phyloP scores from a whole-genome alignment of 768 basidiomycete genomes.

The Lactifluus subvellereus region DNA sequence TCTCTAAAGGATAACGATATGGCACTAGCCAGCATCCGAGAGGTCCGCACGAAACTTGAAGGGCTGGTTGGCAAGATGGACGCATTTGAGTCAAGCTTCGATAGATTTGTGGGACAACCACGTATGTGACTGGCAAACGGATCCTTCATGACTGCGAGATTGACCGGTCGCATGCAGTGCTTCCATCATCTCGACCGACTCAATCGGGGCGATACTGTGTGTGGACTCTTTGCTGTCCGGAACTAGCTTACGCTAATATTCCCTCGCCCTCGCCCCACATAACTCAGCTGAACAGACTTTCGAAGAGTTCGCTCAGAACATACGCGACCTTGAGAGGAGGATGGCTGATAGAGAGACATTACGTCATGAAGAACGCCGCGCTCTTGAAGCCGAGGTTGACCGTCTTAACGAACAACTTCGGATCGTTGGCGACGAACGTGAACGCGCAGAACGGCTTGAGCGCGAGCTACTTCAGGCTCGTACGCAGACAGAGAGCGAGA shows the following conservation, averaged over 20 bases:
- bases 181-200: slow-evolving; percentile 65
- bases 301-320: slow-evolving; percentile 60
- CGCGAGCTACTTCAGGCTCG: slow-evolving; percentile 57
- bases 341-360: slow-evolving; percentile 48
- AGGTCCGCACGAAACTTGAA: slow-evolving; percentile 56
- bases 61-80: slow-evolving; percentile 75
- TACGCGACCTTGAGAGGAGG: slow-evolving; percentile 50
- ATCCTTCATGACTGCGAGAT: background rate
- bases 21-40: slow-evolving; percentile 49
- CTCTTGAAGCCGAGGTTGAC: slow-evolving; percentile 50
- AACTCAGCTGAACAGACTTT: slow-evolving; percentile 70
- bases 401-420: slow-evolving; percentile 43
- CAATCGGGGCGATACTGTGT: slow-evolving; percentile 64
- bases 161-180: slow-evolving; percentile 39
- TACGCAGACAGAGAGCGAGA: slow-evolving; percentile 57
- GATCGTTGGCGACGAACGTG: slow-evolving; percentile 43
- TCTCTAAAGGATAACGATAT: slow-evolving; percentile 37
- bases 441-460: slow-evolving; percentile 50
- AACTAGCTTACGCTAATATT: background rate
- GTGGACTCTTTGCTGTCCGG: slow-evolving; percentile 30
- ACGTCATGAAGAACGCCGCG: slow-evolving; percentile 52
- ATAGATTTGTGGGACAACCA: slow-evolving; percentile 76
- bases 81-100: slow-evolving; percentile 69
- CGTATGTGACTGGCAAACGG: slow-evolving; percentile 39
- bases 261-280: no score